Base-by-base conservation (phyloP, 208 protist species). In the Leishmania tarentolae region DNA sequence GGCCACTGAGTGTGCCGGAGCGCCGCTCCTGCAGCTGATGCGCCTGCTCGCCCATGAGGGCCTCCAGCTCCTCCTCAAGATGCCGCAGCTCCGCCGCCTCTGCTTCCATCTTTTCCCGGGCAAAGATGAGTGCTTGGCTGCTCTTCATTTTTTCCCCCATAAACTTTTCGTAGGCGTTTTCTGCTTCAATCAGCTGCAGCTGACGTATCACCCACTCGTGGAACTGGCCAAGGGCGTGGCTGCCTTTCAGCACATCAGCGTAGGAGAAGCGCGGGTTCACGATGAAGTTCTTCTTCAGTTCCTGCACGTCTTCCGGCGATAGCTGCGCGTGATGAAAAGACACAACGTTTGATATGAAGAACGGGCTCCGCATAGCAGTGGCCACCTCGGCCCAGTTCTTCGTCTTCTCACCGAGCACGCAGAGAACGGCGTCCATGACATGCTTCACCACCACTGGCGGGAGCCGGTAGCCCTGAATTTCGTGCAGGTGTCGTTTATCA, bases 381-480 rank as follows among this genome's bases (percentile, higher is more conserved):
- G 84, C 85, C 63, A 92, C 85, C 35, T 90, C 91, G 6, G 57
- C 24, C 91, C 91, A 95, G 28, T 50, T 80, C 44, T 44, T 13
- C 71, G 71, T 56, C 65, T 69, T 89, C 86, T 92, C 87, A 17
- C 92, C 90, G 1, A 95, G 59, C 28, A 93, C 75, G 63, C 86
- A 75, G 83, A 95, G 83, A 19, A 93, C 92, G 31, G 84, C 90
- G 21, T 80, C 80, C 83, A 95, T 92, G 8, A 95, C 92, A n/a
- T 83, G 82, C 84, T 91, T 88, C 71, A 95, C 92, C 31, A 89
- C 88, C 9, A 77, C 78, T 19, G 92, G 90, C n/a, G 92, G 92
- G 11, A 87, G 87, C 37, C 92, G 90, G 70, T 95, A 95, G 52
- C 87, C 88, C 57, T 91, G 86, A 17, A 95, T 87, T 83, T 95